A percentile compares a stretch with the other conserved stretches of the same genome.
Evolutionary conservation across 164 flowering plant species (phyloP).

Genomic region (Warburgia ugandensis): DNA sequence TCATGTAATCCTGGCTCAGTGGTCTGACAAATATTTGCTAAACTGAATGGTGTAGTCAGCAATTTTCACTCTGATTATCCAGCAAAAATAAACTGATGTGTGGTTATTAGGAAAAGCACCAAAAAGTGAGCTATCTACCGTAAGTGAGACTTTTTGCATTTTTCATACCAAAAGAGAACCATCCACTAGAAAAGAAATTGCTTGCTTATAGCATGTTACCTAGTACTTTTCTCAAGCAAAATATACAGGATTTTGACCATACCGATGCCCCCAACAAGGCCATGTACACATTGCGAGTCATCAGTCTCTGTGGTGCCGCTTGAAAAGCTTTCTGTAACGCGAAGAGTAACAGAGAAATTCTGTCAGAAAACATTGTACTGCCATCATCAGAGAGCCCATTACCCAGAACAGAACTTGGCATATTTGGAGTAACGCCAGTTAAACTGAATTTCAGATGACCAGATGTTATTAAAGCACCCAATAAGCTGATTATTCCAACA

Average conservation of each 20-base stretch:
- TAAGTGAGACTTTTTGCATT: too few relatives aligned
- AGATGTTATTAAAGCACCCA: conserved; percentile 68
- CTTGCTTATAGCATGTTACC: too few relatives aligned
- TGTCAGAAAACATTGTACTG: conserved; percentile 86
- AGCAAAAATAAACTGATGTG: neutral
- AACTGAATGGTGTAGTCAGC: too few relatives aligned
- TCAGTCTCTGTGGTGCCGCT: conserved; percentile 88
- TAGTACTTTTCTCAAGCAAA: too few relatives aligned
- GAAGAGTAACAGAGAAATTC: conserved; percentile 78
- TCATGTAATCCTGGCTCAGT: too few relatives aligned
- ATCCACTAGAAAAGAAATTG: too few relatives aligned
- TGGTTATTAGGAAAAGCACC: neutral
- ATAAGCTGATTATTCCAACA: conserved; percentile 67
- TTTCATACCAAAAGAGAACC: too few relatives aligned
- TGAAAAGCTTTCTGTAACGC: conserved; percentile 91
- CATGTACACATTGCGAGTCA: conserved; percentile 74
- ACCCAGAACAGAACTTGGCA: conserved; percentile 38
- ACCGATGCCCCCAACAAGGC: conserved; percentile 88
- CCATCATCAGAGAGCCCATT: conserved; percentile 61
- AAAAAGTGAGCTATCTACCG: neutral
- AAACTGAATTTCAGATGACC: conserved; percentile 69
- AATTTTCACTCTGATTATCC: neutral
- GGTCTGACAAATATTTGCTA: too few relatives aligned
- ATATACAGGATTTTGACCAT: conserved; percentile 19
- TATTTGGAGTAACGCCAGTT: conserved; percentile 31